Conservation (phyloP, 108 stramenopile species). For the Pseudonitzschia multiseries region DNA sequence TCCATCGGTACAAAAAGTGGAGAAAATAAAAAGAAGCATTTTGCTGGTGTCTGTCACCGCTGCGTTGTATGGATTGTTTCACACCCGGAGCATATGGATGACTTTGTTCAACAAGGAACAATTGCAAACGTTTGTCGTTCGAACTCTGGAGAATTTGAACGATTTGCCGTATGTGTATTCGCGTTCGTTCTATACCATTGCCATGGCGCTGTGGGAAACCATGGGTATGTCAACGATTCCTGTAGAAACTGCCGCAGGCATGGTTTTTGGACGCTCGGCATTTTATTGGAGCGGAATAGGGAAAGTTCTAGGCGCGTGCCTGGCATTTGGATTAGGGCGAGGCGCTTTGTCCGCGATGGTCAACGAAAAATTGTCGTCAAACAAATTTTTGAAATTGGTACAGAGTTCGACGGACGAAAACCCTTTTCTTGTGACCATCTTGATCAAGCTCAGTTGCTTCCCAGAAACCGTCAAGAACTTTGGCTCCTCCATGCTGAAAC, state of each 20-base stretch:
- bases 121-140: constrained; percentile 25
- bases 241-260: constrained; percentile 58
- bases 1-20: not conserved
- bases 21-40: not conserved
- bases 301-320: constrained; percentile 64
- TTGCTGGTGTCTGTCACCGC: not conserved
- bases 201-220: constrained; percentile 50
- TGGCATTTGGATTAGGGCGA: constrained; percentile 59
- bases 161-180: constrained; percentile 17
- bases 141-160: constrained; percentile 28
- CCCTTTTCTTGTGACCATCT: constrained; percentile 53
- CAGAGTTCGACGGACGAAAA: constrained; percentile 24
- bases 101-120: constrained; percentile 32
- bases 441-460: constrained; percentile 65
- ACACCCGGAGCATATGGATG: constrained; percentile 17
- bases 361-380: constrained; percentile 39
- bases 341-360: constrained; percentile 42
- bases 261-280: constrained; percentile 44
- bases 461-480: constrained; percentile 85
- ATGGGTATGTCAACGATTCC: constrained; percentile 56
- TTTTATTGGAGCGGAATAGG: constrained; percentile 42
- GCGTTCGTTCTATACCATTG: constrained; percentile 27
- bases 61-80: constrained; percentile 16
- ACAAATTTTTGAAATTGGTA: constrained; percentile 54
- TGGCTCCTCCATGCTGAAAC: constrained; percentile 38